Evolutionary conservation across 1,284 basidiomycete genomes (phyloP), one percentile per base, ranked within the genome.

Genomic region (Grifola frondosa): DNA sequence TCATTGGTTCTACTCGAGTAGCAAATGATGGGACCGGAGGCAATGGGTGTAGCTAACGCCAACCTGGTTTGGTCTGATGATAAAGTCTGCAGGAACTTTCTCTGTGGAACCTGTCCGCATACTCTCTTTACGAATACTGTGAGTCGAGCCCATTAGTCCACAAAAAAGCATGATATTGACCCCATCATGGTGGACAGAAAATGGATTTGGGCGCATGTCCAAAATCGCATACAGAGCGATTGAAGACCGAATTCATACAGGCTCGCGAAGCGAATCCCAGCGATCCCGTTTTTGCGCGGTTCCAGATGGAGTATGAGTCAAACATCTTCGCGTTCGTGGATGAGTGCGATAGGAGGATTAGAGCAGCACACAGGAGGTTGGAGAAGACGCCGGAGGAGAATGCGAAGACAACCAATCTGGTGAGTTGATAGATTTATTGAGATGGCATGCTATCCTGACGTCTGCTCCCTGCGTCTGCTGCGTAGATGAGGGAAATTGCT

Each of bases 321-420:
- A 95, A 93, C 68, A 94, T 99, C 46, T 91, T 95, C 60, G 77
- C 85, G 4, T 98, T 98, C 66, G 92, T 99, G 50, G 94, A 97
- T 59, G 97, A 99, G 65, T 98, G 96, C 69, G 97, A 99, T 75
- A 77, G 97, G 56, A 81, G 96, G 61, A 99, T 99, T 68, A 76
- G 91, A 34, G 83, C 91, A 31, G 92, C 93, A 44, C 96, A 99
- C 66, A 80, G 94, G 52, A 80, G 97, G 59, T 71, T 99, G 59
- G 97, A 99, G 73, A 98, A 99, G 76, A 99, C 97, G 17, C 97
- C 97, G 9, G 97, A 99, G 70, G 97, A 99, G 76, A 98, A 98
- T 65, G 92, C 93, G 40, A 95, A 97, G 69, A 98, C 96, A 23
- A 97, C 97, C 17, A 95, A 96, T 66, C 70, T 99, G 74, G 89